Evolutionary conservation across 257 asterid species (phyloP), one percentile per base, ranked within the genome.

Genomic region (Nicotiana noctiflora): DNA sequence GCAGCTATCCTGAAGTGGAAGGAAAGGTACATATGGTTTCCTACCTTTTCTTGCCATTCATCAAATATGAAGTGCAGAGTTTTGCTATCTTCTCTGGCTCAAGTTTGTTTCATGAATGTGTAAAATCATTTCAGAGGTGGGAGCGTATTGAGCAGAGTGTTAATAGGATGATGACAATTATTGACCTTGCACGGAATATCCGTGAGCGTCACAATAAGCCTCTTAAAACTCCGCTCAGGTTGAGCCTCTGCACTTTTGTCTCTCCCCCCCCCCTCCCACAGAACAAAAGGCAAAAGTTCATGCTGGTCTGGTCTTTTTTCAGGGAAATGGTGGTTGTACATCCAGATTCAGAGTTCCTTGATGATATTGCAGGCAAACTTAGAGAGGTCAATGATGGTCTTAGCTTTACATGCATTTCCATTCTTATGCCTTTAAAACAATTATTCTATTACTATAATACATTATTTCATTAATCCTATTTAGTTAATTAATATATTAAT

Each of bases 201-300:
- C 98, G 99, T 12, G 99, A 96, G 88, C 96, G 97, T 70, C 97
- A 92, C 64, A 92, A 89, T 87, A 94, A 91, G 84, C 98, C 99
- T 83, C 95, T 96, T 14, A 96, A 96, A 84, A 86, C 93, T 21
- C 99, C 99, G 29, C 88, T 96, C 1, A 79, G 86, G 90, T 88
- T 72, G 77, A 56, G 77, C 81, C 53, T 80, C 52, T 46, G 56
- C 29, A 63, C 34, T 51, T 49, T 18, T 51, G 59, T 60, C 34
- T 40, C 12, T 1, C 23, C 25, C 1, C 5, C 2, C 31, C 31
- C 27, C 5, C 23, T n/a, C 64, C 55, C 10, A 31, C 61, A 29
- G 25, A 74, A 21, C 51, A 61, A 7, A 75, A 60, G 18, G 46
- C 59, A 74, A 72, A 40, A 10, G 27, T 7, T 60, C 19, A 56